A percentile compares a stretch with the other conserved stretches of the same genome.
Evolutionary conservation across 176 grass and related monocot species (phyloP).

Genomic region (Phragmites australis): DNA sequence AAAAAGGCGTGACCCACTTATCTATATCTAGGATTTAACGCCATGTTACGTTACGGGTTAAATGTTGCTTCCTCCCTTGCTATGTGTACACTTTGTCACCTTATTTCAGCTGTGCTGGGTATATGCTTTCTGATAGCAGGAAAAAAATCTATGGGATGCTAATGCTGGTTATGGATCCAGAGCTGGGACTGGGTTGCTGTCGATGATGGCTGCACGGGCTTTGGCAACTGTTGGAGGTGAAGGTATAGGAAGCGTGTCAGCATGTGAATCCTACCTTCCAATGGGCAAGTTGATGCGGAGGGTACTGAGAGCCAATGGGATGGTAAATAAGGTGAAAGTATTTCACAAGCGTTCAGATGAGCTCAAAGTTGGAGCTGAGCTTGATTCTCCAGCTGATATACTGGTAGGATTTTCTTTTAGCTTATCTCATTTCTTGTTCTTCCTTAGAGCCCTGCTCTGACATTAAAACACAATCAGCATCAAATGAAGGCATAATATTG

Average conservation of each 20-base stretch:
- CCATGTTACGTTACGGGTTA: no score
- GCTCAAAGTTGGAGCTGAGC: slow-evolving; percentile 57
- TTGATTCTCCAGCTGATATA: slow-evolving; percentile 68
- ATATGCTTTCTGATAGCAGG: no score
- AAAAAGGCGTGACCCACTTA: no score
- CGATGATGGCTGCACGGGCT: slow-evolving; percentile 80
- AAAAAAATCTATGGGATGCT: slow-evolving; percentile 25
- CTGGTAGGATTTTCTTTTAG: slow-evolving; percentile 49
- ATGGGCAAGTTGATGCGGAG: slow-evolving; percentile 86
- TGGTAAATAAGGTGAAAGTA: slow-evolving; percentile 72
- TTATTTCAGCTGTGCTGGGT: background rate
- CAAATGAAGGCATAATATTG: background rate
- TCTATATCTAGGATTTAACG: no score
- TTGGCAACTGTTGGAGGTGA: slow-evolving; percentile 47
- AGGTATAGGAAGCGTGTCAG: slow-evolving; percentile 49
- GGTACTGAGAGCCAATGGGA: slow-evolving; percentile 65
- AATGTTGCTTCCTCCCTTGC: background rate
- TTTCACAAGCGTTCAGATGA: slow-evolving; percentile 86
- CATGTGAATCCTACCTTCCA: slow-evolving; percentile 88
- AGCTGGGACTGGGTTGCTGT: slow-evolving; percentile 89
- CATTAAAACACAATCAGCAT: background rate
- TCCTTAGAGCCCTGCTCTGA: background rate
- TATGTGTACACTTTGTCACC: background rate
- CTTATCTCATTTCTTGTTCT: background rate
- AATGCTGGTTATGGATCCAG: slow-evolving; percentile 50